Conservation (phyloP, 352 stramenopile genomes). For the Pythium grandisporangium region DNA sequence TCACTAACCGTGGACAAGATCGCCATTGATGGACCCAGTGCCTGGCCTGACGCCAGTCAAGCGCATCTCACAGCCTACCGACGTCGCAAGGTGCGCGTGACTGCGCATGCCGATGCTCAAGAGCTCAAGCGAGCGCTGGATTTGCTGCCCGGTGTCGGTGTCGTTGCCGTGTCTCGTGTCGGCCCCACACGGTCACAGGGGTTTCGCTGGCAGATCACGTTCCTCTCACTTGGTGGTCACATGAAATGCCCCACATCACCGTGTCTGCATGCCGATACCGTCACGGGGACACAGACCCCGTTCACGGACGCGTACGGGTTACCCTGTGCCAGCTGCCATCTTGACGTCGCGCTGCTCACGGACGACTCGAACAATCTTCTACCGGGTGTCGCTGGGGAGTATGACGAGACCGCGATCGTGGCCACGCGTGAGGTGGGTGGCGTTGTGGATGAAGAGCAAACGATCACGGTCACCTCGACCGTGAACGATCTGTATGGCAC, state of each 20-base stretch:
- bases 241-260: conserved; percentile 43
- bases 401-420: conserved; percentile 25
- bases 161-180: conserved; percentile 40
- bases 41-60: conserved; percentile 25
- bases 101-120: conserved; percentile 31
- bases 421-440: conserved; percentile 41
- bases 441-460: conserved; percentile 55
- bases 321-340: conserved; percentile 28
- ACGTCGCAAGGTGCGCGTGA: conserved; percentile 56
- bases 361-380: conserved; percentile 26
- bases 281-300: conserved; percentile 16
- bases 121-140: conserved; percentile 37
- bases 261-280: conserved; percentile 46
- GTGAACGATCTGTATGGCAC: conserved; percentile 37
- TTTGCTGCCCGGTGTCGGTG: conserved; percentile 38
- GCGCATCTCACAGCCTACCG: conserved; percentile 54
- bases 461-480: conserved; percentile 27
- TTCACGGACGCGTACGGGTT: conserved; percentile 38
- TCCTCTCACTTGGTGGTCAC: conserved; percentile 44
- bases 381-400: conserved; percentile 32
- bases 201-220: conserved; percentile 62
- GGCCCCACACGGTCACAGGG: conserved; percentile 46
- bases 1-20: conserved; percentile 28
- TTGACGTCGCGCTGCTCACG: conserved; percentile 21
- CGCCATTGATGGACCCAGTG: conserved; percentile 4